Evolutionary conservation across 805 yeast species (phyloP).

Genomic region (Saccharomycodes ludwigii): DNA sequence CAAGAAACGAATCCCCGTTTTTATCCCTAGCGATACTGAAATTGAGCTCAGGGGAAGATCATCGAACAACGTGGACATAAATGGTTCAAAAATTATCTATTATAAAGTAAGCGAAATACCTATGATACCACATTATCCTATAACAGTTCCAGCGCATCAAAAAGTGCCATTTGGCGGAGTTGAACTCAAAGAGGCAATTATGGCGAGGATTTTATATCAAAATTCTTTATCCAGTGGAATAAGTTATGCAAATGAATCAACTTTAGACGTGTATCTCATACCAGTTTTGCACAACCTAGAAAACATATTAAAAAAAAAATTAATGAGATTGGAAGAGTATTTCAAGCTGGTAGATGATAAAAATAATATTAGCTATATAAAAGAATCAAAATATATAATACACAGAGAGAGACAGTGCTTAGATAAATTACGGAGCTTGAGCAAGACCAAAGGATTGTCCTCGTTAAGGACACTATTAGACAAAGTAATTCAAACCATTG

Average conservation of each 20-base stretch:
- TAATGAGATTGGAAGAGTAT: neutral
- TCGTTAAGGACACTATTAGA: too few species aligned
- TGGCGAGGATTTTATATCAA: neutral
- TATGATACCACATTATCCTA: conserved; percentile 6
- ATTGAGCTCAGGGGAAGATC: too few species aligned
- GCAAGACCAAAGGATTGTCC: too few species aligned
- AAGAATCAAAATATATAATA: too few species aligned
- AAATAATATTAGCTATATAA: too few species aligned
- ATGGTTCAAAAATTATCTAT: too few species aligned
- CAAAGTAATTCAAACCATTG: too few species aligned
- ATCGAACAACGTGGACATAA: too few species aligned
- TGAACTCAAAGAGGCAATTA: conserved; percentile 3
- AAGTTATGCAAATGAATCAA: conserved; percentile 1
- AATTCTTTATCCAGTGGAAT: conserved; percentile 2
- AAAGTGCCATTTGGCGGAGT: neutral
- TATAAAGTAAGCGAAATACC: conserved; percentile 2
- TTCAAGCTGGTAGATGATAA: conserved; percentile 1
- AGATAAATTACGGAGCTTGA: too few species aligned
- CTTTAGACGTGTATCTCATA: neutral
- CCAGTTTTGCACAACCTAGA: conserved; percentile 3
- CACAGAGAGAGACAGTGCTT: too few species aligned
- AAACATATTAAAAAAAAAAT: conserved; percentile 1
- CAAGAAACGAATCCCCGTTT: too few species aligned
- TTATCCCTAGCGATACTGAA: too few species aligned
- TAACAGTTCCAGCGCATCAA: conserved; percentile 4